Conservation (phyloP, 345 rosid genomes). For the Isatis tinctoria region DNA sequence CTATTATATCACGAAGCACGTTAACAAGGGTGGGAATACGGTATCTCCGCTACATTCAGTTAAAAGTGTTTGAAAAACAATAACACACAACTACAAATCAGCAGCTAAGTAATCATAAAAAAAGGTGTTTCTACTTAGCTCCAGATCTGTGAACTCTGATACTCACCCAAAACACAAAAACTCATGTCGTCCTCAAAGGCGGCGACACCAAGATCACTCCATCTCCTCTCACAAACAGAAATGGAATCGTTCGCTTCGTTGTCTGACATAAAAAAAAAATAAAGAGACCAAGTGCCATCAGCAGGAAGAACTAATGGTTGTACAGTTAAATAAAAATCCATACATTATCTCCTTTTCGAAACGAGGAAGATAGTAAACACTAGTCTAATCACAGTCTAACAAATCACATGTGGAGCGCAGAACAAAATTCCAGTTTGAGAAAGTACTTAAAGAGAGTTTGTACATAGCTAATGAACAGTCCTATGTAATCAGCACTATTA, state of each 20-base stretch:
- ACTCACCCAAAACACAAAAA: background rate
- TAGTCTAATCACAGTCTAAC: background rate
- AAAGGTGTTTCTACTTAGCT: background rate
- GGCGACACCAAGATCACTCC: slow-evolving; percentile 45
- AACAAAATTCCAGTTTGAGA: background rate
- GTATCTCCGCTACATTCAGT: background rate
- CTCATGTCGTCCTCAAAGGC: background rate
- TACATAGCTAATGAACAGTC: background rate
- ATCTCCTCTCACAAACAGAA: slow-evolving; percentile 93
- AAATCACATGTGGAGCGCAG: background rate
- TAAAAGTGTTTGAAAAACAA: background rate
- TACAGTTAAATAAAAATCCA: background rate
- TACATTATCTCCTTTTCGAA: no score
- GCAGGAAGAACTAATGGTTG: background rate
- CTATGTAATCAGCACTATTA: background rate
- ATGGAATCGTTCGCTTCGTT: slow-evolving; percentile 69
- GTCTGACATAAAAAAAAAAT: slow-evolving; percentile 41
- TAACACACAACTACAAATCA: background rate
- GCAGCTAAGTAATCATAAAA: background rate
- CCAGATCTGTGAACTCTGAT: background rate
- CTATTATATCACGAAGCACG: background rate
- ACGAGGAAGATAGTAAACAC: background rate
- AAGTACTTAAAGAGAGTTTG: background rate
- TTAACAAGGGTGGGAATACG: background rate
- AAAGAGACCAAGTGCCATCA: background rate